These are phyloP conservation scores for Chrysanthemum makinoi DNA, from an alignment of 129 eudicot species.

Conservation along the genomic window DNA sequence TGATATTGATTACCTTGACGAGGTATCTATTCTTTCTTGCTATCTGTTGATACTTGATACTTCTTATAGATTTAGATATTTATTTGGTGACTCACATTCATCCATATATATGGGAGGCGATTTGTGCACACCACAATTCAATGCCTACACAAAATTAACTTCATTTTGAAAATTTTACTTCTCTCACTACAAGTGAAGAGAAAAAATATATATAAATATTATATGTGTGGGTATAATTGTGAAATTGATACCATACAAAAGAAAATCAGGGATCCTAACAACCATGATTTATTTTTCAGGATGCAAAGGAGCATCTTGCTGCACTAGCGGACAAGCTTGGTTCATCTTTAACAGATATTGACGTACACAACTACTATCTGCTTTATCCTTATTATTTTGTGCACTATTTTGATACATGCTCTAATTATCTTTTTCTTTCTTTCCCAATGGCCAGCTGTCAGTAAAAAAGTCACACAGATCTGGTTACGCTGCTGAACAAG, in stretches of 20 bases:
- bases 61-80: background rate
- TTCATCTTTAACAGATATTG: slow-evolving; percentile 71
- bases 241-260: background rate
- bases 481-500: slow-evolving; percentile 83
- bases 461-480: slow-evolving; percentile 54
- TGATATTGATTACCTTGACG: slow-evolving; percentile 96
- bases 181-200: too few species aligned
- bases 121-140: too few species aligned
- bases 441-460: slow-evolving; percentile 51
- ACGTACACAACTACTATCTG: slow-evolving; percentile 47
- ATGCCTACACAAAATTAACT: too few species aligned
- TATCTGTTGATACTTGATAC: slow-evolving; percentile 4
- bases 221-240: too few species aligned
- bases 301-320: slow-evolving; percentile 96
- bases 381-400: slow-evolving; percentile 4
- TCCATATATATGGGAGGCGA: background rate
- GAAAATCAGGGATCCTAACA: slow-evolving; percentile 16
- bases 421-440: slow-evolving; percentile 19
- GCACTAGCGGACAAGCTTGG: slow-evolving; percentile 94
- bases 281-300: slow-evolving; percentile 49
- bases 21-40: slow-evolving; percentile 41
- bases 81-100: slow-evolving; percentile 1
- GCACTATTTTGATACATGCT: slow-evolving; percentile 13
- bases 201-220: too few species aligned
- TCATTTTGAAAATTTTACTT: too few species aligned